phyloP scores from a whole-genome alignment of 179 eudicot species.

The Gypsophila paniculata region DNA sequence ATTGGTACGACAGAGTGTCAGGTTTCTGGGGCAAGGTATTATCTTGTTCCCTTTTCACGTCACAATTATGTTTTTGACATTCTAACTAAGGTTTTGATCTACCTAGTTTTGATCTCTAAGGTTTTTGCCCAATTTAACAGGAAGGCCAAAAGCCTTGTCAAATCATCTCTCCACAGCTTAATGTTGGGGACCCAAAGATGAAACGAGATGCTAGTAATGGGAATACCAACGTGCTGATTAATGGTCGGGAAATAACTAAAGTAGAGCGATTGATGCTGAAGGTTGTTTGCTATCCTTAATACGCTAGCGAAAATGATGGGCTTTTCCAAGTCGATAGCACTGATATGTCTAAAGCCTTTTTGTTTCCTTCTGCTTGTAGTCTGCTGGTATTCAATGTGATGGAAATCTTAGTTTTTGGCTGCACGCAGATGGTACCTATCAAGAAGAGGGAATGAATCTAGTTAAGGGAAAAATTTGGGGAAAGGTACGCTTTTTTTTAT shows the following conservation, averaged over 20 bases:
- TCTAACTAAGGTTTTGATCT: background rate
- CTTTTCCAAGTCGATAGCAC: background rate
- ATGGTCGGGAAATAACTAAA: slow-evolving; percentile 40
- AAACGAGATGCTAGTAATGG: slow-evolving; percentile 41
- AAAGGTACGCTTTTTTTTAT: slow-evolving; percentile 26
- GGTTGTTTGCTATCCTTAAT: slow-evolving; percentile 22
- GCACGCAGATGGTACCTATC: slow-evolving; percentile 32
- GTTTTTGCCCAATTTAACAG: slow-evolving; percentile 30
- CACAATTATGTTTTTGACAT: background rate
- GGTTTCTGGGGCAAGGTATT: slow-evolving; percentile 94
- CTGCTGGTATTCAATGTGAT: slow-evolving; percentile 40
- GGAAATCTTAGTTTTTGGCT: slow-evolving; percentile 37
- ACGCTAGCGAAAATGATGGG: background rate
- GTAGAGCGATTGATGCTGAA: slow-evolving; percentile 32
- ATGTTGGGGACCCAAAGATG: slow-evolving; percentile 27
- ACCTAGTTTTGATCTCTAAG: slow-evolving; percentile 5
- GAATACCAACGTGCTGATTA: slow-evolving; percentile 32
- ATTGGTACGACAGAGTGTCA: slow-evolving; percentile 87
- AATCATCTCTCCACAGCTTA: slow-evolving; percentile 36
- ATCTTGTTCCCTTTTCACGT: background rate
- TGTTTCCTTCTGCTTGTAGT: slow-evolving; percentile 32
- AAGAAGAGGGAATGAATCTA: slow-evolving; percentile 40
- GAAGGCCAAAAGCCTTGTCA: slow-evolving; percentile 46
- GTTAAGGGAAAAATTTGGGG: slow-evolving; percentile 39
- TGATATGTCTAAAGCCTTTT: slow-evolving; percentile 7